Evolutionary conservation across 352 stramenopile genomes (phyloP).

Genomic region (Globisporangium paddicum): DNA sequence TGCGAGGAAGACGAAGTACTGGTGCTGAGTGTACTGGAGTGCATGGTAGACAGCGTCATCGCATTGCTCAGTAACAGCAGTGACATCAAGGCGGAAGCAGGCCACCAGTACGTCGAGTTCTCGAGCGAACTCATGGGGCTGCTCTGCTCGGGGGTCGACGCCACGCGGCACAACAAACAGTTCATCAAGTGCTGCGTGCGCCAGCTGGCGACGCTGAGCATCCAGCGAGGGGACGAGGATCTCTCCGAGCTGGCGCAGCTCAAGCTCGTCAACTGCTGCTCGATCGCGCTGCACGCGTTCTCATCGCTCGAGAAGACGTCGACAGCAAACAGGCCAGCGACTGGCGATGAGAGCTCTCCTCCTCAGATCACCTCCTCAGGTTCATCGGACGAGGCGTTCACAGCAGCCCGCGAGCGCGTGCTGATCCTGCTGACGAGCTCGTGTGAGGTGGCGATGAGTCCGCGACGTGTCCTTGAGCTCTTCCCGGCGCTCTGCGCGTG

Average conservation of each 20-base stretch:
- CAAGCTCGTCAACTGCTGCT: constrained; percentile 60
- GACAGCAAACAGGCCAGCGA: neutral
- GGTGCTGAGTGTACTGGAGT: constrained; percentile 72
- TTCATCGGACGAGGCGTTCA: constrained; percentile 1
- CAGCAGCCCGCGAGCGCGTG: constrained; percentile 52
- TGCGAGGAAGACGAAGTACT: constrained; percentile 74
- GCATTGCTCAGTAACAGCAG: constrained; percentile 33
- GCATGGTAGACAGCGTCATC: constrained; percentile 66
- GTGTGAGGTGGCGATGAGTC: constrained; percentile 44
- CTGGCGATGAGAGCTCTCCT: neutral
- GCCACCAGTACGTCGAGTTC: constrained; percentile 29
- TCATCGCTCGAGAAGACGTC: constrained; percentile 29
- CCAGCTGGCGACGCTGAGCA: constrained; percentile 67
- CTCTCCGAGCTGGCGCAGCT: constrained; percentile 40
- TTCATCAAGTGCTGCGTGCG: constrained; percentile 73
- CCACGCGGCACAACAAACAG: constrained; percentile 44
- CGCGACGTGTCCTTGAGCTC: constrained; percentile 62
- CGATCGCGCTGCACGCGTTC: constrained; percentile 41
- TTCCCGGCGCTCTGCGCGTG: constrained; percentile 73
- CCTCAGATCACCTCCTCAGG: neutral
- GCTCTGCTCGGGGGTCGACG: constrained; percentile 58
- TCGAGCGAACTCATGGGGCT: constrained; percentile 48
- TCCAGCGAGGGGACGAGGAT: constrained; percentile 49
- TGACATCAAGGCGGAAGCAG: constrained; percentile 17
- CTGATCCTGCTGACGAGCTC: constrained; percentile 60